Base-by-base conservation (phyloP, 495 filamentous ascomycete species). In the Lepidopterella palustris region DNA sequence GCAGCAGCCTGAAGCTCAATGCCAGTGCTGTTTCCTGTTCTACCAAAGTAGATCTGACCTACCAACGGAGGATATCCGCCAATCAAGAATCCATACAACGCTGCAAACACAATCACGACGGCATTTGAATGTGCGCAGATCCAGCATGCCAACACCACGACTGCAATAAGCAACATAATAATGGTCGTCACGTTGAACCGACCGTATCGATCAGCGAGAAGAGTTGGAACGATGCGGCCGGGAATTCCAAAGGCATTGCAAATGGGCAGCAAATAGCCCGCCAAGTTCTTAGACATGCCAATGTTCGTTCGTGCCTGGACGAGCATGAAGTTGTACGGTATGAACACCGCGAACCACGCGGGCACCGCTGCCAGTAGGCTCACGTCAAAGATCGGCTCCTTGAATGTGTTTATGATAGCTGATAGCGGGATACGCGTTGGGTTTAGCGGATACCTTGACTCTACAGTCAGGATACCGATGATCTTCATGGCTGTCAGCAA, bases 161-260 rank as follows among this genome's bases (percentile, higher is more conserved):
- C 79, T 18, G 75, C 79, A 0, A 83, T 82, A 55, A 84, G 72
- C 28, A 73, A 74, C 2, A 80, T 76, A 65, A 84, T 86, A 35
- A 82, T 51, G 28, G 88, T 79, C 79, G 89, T 86, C 15, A 82
- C 73, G 71, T 92, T 92, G 75, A 82, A 91, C 23, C 85, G 81
- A 1, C 89, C 89, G 35, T 87, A 42, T 59, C 79, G 82, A 70
- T 93, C 89, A 40, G 84, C 88, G 20, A 87, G 53, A 62, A 82
- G 81, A n/a, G 85, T 85, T 1, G 87, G 87, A 8, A 88, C 60
- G 49, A 88, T 88, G 50, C 88, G 82, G n/a, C 88, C 88, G 48
- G 86, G 78, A 58, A 90, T 79, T 58, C 84, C 80, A 53, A 58
- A 26, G 0, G 84, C 86, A 63, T 91, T 92, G 47, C 91, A 71